phyloP scores from a whole-genome alignment of 805 yeast species.

The Naumovozyma baii region DNA sequence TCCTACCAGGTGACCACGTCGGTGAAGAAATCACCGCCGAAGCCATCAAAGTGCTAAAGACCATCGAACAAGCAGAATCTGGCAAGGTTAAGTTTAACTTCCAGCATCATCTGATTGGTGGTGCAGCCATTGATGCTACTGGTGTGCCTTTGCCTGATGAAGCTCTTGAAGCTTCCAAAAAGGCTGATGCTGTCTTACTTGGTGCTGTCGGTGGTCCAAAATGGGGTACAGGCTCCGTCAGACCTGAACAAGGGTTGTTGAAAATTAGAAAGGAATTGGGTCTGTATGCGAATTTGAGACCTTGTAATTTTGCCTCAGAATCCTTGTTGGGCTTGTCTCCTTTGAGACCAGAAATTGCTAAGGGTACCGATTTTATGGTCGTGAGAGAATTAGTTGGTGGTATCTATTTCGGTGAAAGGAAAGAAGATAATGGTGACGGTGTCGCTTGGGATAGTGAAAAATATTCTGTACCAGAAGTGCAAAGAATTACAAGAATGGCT shows the following conservation, averaged over 20 bases:
- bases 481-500: constrained; percentile 96
- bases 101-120: constrained; percentile 84
- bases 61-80: constrained; percentile 55
- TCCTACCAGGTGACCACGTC: constrained; percentile 94
- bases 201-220: constrained; percentile 99
- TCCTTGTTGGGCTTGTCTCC: constrained; percentile 80
- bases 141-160: constrained; percentile 86
- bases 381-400: constrained; percentile 98
- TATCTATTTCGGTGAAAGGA: constrained; percentile 92
- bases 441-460: constrained; percentile 91
- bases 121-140: constrained; percentile 96
- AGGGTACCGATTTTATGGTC: constrained; percentile 85
- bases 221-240: constrained; percentile 94
- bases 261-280: constrained; percentile 90
- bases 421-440: constrained; percentile 81
- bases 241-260: constrained; percentile 95
- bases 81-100: constrained; percentile 54
- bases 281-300: constrained; percentile 92
- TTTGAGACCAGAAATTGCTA: constrained; percentile 70
- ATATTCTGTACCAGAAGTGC: constrained; percentile 84
- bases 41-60: constrained; percentile 83
- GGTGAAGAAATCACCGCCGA: constrained; percentile 85
- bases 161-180: constrained; percentile 71
- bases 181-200: constrained; percentile 86
- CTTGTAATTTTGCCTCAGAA: constrained; percentile 87